These are phyloP conservation scores for Colletotrichum lentis DNA, from an alignment of 2,329 filamentous ascomycete species.

Conservation along the genomic window DNA sequence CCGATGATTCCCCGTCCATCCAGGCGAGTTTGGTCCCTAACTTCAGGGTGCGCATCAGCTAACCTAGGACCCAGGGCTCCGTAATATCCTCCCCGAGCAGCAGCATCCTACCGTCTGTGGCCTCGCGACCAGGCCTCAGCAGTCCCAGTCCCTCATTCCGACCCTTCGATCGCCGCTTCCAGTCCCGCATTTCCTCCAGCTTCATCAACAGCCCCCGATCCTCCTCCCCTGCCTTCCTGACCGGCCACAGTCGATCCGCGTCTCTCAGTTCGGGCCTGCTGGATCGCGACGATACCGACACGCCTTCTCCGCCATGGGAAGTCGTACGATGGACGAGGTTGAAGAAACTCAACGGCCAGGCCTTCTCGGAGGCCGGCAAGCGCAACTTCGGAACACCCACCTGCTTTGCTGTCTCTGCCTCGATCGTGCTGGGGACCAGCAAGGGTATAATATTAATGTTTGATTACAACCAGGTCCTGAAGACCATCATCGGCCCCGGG, in stretches of 20 bases:
- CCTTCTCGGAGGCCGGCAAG: constrained; percentile 90
- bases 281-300: constrained; percentile 72
- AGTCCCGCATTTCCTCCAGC: constrained; percentile 77
- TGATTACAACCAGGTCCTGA: constrained; percentile 95
- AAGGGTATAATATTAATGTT: constrained; percentile 96
- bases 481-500: constrained; percentile 90
- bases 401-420: constrained; percentile 85
- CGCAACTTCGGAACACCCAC: constrained; percentile 93
- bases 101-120: constrained; percentile 74
- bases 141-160: constrained; percentile 85
- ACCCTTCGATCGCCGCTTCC: constrained; percentile 94
- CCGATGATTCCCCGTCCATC: constrained; percentile 85
- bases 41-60: background rate
- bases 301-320: constrained; percentile 88
- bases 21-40: constrained; percentile 63
- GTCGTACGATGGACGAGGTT: constrained; percentile 96
- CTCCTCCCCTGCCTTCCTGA: constrained; percentile 79
- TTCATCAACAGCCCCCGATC: constrained; percentile 68
- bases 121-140: constrained; percentile 69
- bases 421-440: constrained; percentile 89
- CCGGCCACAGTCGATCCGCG: constrained; percentile 79
- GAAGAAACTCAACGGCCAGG: constrained; percentile 85
- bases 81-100: constrained; percentile 74
- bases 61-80: constrained; percentile 57
- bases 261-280: constrained; percentile 77